A percentile compares a stretch with the other conserved stretches of the same genome.
phyloP scores from a whole-genome alignment of 805 yeast species.

The Nakazawaea populi region DNA sequence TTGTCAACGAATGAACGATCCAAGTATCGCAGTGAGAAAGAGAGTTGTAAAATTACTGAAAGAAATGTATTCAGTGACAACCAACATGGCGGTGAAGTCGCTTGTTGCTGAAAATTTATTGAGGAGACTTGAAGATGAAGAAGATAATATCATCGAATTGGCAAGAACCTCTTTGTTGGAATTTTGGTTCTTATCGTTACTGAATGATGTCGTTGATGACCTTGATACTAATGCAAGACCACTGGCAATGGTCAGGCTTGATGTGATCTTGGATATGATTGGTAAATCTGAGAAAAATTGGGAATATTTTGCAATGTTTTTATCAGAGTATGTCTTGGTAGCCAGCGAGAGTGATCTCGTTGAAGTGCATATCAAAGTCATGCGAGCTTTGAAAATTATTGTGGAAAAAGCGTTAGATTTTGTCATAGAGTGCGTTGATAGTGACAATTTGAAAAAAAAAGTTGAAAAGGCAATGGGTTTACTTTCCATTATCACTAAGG shows the following conservation, averaged over 20 bases:
- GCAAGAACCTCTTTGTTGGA: conserved; percentile 32
- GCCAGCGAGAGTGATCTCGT: conserved; percentile 15
- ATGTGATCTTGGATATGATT: conserved; percentile 34
- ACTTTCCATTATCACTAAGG: conserved; percentile 49
- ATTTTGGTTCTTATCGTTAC: conserved; percentile 27
- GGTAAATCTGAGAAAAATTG: conserved; percentile 31
- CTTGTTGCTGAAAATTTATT: conserved; percentile 48
- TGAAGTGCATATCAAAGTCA: conserved; percentile 10
- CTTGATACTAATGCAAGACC: not conserved
- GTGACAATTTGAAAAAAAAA: conserved; percentile 16
- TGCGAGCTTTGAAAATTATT: conserved; percentile 20
- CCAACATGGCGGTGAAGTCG: conserved; percentile 26
- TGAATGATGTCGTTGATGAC: conserved; percentile 3
- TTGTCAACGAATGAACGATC: conserved; percentile 46
- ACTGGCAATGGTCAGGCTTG: conserved; percentile 13
- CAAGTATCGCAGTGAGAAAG: conserved; percentile 59
- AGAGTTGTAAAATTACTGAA: conserved; percentile 50
- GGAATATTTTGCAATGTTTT: conserved; percentile 40
- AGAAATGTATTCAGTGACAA: conserved; percentile 35
- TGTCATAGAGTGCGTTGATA: conserved; percentile 29
- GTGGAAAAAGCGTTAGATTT: conserved; percentile 30
- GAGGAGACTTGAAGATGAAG: conserved; percentile 63
- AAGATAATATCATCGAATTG: conserved; percentile 41
- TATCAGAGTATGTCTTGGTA: conserved; percentile 37
- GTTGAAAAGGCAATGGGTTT: conserved; percentile 38